Percentiles rank a stretch among this genome's conserved stretches.
Evolutionary conservation across 371 early-diverging fungal species (phyloP).

Genomic region (Mucor velutinosus): DNA sequence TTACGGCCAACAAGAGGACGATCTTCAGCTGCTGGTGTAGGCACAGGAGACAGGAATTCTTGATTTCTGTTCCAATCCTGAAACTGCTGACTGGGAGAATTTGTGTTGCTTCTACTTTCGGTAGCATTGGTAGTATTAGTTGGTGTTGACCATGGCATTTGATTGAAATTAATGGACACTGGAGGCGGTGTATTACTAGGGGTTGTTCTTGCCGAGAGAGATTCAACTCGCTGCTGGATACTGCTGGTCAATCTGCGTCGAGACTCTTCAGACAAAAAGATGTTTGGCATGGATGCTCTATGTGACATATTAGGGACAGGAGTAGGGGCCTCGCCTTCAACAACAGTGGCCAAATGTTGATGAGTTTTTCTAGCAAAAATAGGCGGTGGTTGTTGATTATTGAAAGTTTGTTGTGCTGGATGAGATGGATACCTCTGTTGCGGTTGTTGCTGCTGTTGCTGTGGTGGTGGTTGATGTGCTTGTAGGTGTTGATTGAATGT

Average conservation of each 20-base stretch:
- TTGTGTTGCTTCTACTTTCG: not conserved
- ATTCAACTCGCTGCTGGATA: not conserved
- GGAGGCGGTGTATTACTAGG: conserved; percentile 16
- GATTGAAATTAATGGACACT: conserved; percentile 12
- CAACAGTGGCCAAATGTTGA: conserved; percentile 11
- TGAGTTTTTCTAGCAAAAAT: not conserved
- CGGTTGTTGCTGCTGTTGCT: not conserved
- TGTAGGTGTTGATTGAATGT: not conserved
- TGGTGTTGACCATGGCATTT: conserved; percentile 19
- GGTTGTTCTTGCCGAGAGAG: conserved; percentile 6
- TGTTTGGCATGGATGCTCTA: conserved; percentile 29
- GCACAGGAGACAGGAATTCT: not conserved
- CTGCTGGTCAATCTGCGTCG: not conserved
- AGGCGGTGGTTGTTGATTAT: not conserved
- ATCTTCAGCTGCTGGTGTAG: not conserved
- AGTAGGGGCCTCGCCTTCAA: conserved; percentile 8
- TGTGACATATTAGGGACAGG: conserved; percentile 8
- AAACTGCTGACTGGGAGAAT: not conserved
- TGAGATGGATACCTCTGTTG: not conserved
- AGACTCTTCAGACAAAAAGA: conserved; percentile 12
- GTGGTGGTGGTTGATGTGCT: not conserved
- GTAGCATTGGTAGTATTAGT: not conserved
- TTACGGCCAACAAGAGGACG: conserved; percentile 6
- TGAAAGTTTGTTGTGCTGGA: not conserved
- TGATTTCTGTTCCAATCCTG: not conserved